Percentiles rank a stretch among this genome's conserved stretches.
Conservation (phyloP, 495 filamentous ascomycete species). For the Glutinoglossum americanum region DNA sequence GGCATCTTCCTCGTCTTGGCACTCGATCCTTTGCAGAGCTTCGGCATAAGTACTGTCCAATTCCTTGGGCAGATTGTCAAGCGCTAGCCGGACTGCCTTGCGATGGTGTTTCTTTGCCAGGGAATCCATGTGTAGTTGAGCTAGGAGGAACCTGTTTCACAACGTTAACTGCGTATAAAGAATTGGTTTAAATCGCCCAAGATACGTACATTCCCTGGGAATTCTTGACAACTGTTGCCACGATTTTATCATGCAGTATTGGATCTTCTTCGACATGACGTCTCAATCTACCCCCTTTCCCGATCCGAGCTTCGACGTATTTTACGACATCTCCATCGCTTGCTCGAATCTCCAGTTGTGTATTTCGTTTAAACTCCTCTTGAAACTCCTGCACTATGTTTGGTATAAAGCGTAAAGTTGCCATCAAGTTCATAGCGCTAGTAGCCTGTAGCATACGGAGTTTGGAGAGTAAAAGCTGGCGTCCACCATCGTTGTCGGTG, state of each 20-base stretch:
- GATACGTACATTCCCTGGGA: constrained; percentile 13
- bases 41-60: constrained; percentile 20
- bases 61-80: constrained; percentile 16
- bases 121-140: constrained; percentile 26
- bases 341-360: constrained; percentile 13
- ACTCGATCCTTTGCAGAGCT: constrained; percentile 23
- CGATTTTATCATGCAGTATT: constrained; percentile 10
- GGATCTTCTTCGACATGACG: constrained; percentile 6
- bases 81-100: constrained; percentile 14
- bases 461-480: constrained; percentile 4
- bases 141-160: constrained; percentile 29
- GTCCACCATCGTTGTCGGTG: background rate
- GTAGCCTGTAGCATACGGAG: constrained; percentile 5
- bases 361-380: background rate
- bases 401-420: constrained; percentile 13
- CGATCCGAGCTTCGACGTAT: constrained; percentile 13
- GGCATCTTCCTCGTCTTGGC: constrained; percentile 12
- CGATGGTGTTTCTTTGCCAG: constrained; percentile 17
- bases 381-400: constrained; percentile 5
- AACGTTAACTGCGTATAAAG: constrained; percentile 10
- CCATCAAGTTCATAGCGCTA: constrained; percentile 7
- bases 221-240: constrained; percentile 6
- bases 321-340: constrained; percentile 13
- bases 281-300: constrained; percentile 2
- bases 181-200: constrained; percentile 6